Base-by-base conservation (phyloP, 148 eudicot species). In the Oxyria digyna region DNA sequence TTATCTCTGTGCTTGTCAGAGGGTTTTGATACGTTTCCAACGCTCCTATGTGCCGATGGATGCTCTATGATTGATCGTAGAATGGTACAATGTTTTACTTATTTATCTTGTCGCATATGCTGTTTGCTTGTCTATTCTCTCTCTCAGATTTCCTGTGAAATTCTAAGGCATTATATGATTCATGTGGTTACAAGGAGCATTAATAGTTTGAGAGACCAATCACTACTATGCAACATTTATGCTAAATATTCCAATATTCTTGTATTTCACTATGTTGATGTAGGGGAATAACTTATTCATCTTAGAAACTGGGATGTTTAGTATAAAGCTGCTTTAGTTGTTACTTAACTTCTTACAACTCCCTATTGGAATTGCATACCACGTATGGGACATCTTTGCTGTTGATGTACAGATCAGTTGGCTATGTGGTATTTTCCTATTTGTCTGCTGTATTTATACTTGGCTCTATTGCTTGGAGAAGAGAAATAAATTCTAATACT, bases 21-120 rank as follows among this genome's bases (percentile, higher is more conserved):
- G 72, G 85, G 85, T 13, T 82, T 76, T 68, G 85, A 82, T 74
- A 82, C 85, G 10, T 82, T 82, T 69, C 85, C 85, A n/a, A 82
- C 85, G 26, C 77, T 82, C 18, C 74, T 82, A 15, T 82, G 85
- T 38, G 85, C 85, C 18, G 85, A 82, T 70, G 85, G 85, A 49
- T 82, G 85, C 64, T 74, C 71, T 40, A 82, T 82, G 85, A 76
- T 82, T 77, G 85, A 82, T 62, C 83, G 85, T 8, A 69, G 83
- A 67, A 82, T 82, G 85, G 85, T 82, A 59, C 65, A 80, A 66
- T 66, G 6, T 41, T 13, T 66, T 9, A 41, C 27, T 37, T 29
- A 37, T 66, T 38, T 18, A n/a, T 35, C 68, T 38, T 66, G 45
- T 37, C 45, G 37, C 33, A 27, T 59, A 55, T 55, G 62, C 62